Conservation (phyloP, 306 rosid species). For the Dryas alaskensis region DNA sequence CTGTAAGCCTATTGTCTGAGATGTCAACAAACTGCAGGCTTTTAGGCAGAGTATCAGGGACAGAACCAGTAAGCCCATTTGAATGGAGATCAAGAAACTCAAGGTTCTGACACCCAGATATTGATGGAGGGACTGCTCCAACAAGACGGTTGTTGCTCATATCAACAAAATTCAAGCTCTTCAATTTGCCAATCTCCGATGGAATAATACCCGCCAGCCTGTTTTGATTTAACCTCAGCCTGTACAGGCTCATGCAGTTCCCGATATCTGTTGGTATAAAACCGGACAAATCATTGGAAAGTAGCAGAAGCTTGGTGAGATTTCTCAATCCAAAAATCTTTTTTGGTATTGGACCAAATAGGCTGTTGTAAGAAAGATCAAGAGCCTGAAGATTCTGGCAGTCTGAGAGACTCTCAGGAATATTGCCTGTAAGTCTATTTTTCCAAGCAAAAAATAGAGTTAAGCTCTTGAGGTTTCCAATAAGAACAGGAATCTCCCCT, state of each 20-base stretch:
- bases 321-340: constrained; percentile 51
- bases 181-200: constrained; percentile 66
- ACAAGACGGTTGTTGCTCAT: constrained; percentile 57
- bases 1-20: constrained; percentile 65
- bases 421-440: constrained; percentile 64
- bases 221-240: constrained; percentile 64
- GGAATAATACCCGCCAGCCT: constrained; percentile 65
- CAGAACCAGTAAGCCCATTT: constrained; percentile 59
- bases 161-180: constrained; percentile 57
- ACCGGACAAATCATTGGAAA: constrained; percentile 75
- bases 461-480: constrained; percentile 71
- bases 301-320: constrained; percentile 63
- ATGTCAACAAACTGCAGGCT: constrained; percentile 67
- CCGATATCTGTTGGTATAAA: constrained; percentile 75
- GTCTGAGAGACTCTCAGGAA: constrained; percentile 67
- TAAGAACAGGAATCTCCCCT: constrained; percentile 59
- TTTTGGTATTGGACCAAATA: constrained; percentile 65
- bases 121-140: constrained; percentile 66
- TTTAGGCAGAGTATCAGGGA: constrained; percentile 69
- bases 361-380: constrained; percentile 69
- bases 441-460: constrained; percentile 71
- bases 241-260: constrained; percentile 63
- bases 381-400: constrained; percentile 63
- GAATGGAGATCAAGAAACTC: constrained; percentile 85
- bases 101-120: constrained; percentile 61